Base-by-base conservation (phyloP, 306 rosid genomes). In the Spatholobus suberectus region DNA sequence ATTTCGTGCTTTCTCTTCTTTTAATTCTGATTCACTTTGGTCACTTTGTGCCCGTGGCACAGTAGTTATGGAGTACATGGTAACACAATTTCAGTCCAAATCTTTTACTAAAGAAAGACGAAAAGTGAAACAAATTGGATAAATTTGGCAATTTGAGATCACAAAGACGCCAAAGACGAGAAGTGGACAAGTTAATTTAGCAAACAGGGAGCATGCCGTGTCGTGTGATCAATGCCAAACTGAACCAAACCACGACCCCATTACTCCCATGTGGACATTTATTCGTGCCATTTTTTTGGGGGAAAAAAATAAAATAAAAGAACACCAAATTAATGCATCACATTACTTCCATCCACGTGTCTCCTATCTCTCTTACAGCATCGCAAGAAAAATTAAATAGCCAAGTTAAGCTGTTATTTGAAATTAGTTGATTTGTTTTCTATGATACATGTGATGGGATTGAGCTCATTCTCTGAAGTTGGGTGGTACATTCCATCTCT, bases 311-410 rank as follows among this genome's bases (percentile, higher is more conserved):
- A n/a, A n/a, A n/a, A 44, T 13, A 29, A 62, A 15, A 62, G 21
- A 29, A 10, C 2, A 14, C 35, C 15, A 67, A 79, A 24, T 69
- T 69, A 69, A 40, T 67, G 76, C 43, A 78, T 68, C 68, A 68
- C 68, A 78, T 68, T 67, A 23, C 38, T 52, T 35, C 43, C 55
- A 69, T 67, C 73, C 51, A 78, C 34, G 44, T 37, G 83, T 38
- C 76, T 68, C 14, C 68, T 9, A 23, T 65, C 24, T 20, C 63
- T 70, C 41, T 77, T 44, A 43, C 21, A 32, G n/a, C 52, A 34
- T 9, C 6, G 5, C 46, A 5, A 61, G 23, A 29, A 77, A 29
- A 78, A 47, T 78, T 65, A 46, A 54, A 51, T 27, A 32, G 62
- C 12, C 58, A 61, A 27, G 61, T 44, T 24, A 12, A 44, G 72